Conservation (phyloP, 2,329 filamentous ascomycete genomes). For the Microsporum canis region DNA sequence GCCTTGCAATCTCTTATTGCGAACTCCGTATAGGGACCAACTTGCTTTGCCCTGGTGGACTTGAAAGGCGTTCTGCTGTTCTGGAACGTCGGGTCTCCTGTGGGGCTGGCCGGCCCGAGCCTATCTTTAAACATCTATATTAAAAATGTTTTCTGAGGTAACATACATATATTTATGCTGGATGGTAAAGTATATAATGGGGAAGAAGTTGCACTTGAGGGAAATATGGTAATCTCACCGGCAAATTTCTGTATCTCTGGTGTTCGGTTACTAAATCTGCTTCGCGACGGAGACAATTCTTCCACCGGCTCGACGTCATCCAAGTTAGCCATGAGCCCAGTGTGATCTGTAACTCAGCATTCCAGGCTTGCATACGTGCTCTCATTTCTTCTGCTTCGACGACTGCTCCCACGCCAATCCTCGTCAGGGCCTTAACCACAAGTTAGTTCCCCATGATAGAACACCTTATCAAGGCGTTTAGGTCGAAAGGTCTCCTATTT, state of each 20-base stretch:
- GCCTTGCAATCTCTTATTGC: neutral
- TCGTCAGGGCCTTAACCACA: neutral
- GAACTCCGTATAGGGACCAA: neutral
- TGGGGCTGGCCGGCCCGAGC: neutral
- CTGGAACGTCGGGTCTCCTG: neutral
- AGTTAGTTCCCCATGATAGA: slow-evolving; percentile 4
- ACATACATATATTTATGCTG: neutral
- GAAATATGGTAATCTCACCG: neutral
- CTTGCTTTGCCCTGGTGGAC: neutral
- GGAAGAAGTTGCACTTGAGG: neutral
- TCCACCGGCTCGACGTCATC: neutral
- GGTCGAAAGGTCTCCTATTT: neutral
- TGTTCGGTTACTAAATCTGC: no score
- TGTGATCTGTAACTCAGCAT: slow-evolving; percentile 20
- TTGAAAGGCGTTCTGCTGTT: neutral
- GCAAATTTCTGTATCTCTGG: neutral
- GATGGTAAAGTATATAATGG: neutral
- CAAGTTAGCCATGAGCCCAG: slow-evolving; percentile 17
- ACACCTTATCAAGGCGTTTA: slow-evolving; percentile 7
- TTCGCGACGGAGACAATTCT: neutral
- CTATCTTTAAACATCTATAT: neutral
- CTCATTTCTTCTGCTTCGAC: slow-evolving; percentile 9
- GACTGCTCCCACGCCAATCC: neutral
- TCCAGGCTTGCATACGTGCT: slow-evolving; percentile 13
- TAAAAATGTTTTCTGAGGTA: neutral